phyloP scores from a whole-genome alignment of 768 basidiomycete species.

The Macrocybe gigantea region DNA sequence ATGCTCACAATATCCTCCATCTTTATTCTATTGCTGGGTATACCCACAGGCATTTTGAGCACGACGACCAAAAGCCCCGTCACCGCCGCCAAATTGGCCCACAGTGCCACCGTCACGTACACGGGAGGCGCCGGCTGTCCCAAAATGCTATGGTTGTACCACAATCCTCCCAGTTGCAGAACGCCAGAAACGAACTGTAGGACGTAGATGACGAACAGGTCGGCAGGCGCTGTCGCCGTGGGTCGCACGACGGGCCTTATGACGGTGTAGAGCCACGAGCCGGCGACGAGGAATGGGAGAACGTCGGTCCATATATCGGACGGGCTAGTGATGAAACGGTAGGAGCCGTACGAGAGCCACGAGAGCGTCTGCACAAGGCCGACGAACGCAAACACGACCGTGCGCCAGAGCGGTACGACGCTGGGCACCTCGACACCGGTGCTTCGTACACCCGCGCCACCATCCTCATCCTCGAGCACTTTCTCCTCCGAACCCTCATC shows the following conservation, averaged over 20 bases:
- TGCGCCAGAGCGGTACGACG: slow-evolving; percentile 51
- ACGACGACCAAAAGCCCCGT: slow-evolving; percentile 39
- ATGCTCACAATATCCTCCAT: slow-evolving; percentile 57
- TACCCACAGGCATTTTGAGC: slow-evolving; percentile 56
- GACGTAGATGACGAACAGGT: slow-evolving; percentile 55
- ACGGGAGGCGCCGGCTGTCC: slow-evolving; percentile 35
- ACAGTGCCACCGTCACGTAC: slow-evolving; percentile 19
- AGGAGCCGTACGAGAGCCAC: slow-evolving; percentile 61
- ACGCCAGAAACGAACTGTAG: slow-evolving; percentile 38
- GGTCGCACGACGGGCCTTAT: slow-evolving; percentile 52
- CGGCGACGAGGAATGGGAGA: slow-evolving; percentile 40
- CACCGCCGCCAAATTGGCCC: slow-evolving; percentile 39
- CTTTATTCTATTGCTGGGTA: slow-evolving; percentile 50
- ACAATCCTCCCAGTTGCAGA: slow-evolving; percentile 45
- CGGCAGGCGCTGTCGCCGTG: slow-evolving; percentile 52
- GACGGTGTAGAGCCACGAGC: slow-evolving; percentile 64
- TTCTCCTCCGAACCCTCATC: slow-evolving; percentile 16
- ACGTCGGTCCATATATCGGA: slow-evolving; percentile 25
- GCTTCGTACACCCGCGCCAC: slow-evolving; percentile 11
- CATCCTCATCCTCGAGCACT: slow-evolving; percentile 13
- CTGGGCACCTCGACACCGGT: slow-evolving; percentile 12
- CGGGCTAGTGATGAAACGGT: slow-evolving; percentile 33
- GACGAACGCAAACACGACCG: slow-evolving; percentile 47
- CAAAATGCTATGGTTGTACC: slow-evolving; percentile 45
- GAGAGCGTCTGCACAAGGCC: slow-evolving; percentile 50